phyloP scores from a whole-genome alignment of 2,329 filamentous ascomycete genomes.

The Colletotrichum cuscutae region DNA sequence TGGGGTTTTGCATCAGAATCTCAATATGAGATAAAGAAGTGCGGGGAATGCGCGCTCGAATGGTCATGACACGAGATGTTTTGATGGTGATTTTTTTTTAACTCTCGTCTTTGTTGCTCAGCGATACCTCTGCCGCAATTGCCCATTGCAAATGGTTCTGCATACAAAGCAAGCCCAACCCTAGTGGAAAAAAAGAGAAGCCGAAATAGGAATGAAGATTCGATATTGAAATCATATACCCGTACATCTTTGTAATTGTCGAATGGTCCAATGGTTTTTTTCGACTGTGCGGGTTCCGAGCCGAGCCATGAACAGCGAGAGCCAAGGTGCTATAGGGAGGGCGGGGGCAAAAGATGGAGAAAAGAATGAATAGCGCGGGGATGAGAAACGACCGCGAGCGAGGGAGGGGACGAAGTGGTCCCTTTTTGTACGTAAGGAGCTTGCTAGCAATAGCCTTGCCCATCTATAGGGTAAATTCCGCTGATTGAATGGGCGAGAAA shows the following conservation, averaged over 20 bases:
- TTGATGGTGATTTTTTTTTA: background rate
- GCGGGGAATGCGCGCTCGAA: background rate
- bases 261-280: background rate
- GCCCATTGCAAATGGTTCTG: background rate
- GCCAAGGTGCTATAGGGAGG: background rate
- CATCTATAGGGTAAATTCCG: background rate
- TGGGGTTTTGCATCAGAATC: conserved; percentile 7
- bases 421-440: background rate
- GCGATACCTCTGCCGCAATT: conserved; percentile 30
- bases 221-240: background rate
- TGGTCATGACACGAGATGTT: background rate
- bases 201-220: background rate
- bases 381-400: background rate
- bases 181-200: background rate
- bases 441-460: background rate
- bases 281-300: background rate
- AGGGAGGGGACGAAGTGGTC: background rate
- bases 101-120: background rate
- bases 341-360: background rate
- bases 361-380: background rate
- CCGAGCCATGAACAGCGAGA: background rate
- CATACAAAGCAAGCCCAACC: background rate
- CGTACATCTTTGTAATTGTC: background rate
- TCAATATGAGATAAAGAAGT: conserved; percentile 2
- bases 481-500: background rate